phyloP scores from a whole-genome alignment of 2,329 filamentous ascomycete genomes.

The Hirsutella thompsonii region DNA sequence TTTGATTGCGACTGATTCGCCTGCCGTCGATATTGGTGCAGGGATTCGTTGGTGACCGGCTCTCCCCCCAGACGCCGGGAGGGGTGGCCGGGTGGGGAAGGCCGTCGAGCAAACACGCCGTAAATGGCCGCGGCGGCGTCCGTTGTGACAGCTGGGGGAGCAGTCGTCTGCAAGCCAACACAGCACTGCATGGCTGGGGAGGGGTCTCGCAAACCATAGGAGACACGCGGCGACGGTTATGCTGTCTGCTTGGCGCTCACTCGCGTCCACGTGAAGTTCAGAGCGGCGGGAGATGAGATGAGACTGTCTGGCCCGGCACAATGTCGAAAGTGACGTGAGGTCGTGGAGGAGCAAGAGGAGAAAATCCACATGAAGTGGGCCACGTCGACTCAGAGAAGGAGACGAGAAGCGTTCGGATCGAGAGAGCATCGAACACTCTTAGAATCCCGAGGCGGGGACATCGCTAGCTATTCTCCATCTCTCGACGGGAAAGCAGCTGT shows the following conservation, averaged over 20 bases:
- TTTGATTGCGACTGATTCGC: constrained; percentile 23
- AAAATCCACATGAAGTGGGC: too few relatives aligned
- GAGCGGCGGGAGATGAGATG: background rate
- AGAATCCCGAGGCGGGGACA: too few relatives aligned
- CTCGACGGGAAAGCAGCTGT: too few relatives aligned
- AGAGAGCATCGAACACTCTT: too few relatives aligned
- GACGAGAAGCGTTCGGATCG: too few relatives aligned
- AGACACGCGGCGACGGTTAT: background rate
- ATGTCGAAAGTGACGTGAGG: too few relatives aligned
- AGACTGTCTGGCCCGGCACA: background rate
- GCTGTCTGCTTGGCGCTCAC: background rate
- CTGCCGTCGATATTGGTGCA: constrained; percentile 11
- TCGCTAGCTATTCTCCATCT: too few relatives aligned
- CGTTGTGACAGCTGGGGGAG: constrained; percentile 23
- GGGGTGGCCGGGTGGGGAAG: constrained; percentile 12
- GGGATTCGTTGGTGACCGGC: constrained; percentile 21
- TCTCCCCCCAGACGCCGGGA: constrained; percentile 24
- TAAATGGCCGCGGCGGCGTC: constrained; percentile 20
- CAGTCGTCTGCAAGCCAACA: constrained; percentile 31
- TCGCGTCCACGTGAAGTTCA: background rate
- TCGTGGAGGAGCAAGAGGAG: too few relatives aligned
- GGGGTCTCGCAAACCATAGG: background rate
- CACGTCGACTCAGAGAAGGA: too few relatives aligned
- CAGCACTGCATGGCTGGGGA: constrained; percentile 23
- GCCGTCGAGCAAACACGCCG: constrained; percentile 24